Evolutionary conservation across 352 stramenopile genomes (phyloP).

Genomic region (Phytophthora melonis): DNA sequence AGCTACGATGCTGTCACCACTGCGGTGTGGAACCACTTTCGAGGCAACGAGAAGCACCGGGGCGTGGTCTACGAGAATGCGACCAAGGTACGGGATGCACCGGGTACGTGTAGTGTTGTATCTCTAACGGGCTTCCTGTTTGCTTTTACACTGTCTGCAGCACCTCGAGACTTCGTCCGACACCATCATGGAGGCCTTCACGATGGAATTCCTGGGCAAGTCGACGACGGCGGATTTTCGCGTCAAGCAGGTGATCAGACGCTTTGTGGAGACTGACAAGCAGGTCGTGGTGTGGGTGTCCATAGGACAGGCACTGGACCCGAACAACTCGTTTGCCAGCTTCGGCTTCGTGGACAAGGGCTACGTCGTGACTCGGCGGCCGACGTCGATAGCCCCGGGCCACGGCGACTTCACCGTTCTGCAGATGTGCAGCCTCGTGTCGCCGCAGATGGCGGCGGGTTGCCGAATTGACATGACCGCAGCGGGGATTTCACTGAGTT

Average conservation of each 20-base stretch:
- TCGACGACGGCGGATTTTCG: constrained; percentile 43
- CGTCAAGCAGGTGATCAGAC: constrained; percentile 50
- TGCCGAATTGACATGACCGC: constrained; percentile 41
- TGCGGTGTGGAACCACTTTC: constrained; percentile 50
- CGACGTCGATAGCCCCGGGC: constrained; percentile 35
- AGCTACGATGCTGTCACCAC: constrained; percentile 31
- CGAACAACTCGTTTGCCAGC: constrained; percentile 44
- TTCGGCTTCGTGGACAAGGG: constrained; percentile 63
- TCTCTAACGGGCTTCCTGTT: background rate
- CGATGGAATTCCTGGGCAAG: constrained; percentile 51
- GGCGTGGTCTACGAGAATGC: constrained; percentile 45
- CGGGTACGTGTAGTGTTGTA: background rate
- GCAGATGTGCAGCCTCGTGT: constrained; percentile 67
- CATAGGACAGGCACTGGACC: constrained; percentile 32
- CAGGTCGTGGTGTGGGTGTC: constrained; percentile 59
- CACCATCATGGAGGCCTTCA: constrained; percentile 56
- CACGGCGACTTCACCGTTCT: constrained; percentile 52
- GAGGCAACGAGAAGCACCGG: constrained; percentile 41
- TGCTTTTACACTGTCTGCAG: constrained; percentile 11
- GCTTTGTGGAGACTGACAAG: constrained; percentile 44
- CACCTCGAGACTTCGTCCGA: constrained; percentile 42
- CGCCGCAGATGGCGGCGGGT: constrained; percentile 51
- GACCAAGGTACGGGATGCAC: constrained; percentile 28
- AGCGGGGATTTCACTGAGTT: constrained; percentile 63
- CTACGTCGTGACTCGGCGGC: constrained; percentile 64